Percentiles rank a stretch among this genome's conserved stretches.
Conservation (phyloP, 2,329 filamentous ascomycete genomes). For the Aspergillus costaricaensis region DNA sequence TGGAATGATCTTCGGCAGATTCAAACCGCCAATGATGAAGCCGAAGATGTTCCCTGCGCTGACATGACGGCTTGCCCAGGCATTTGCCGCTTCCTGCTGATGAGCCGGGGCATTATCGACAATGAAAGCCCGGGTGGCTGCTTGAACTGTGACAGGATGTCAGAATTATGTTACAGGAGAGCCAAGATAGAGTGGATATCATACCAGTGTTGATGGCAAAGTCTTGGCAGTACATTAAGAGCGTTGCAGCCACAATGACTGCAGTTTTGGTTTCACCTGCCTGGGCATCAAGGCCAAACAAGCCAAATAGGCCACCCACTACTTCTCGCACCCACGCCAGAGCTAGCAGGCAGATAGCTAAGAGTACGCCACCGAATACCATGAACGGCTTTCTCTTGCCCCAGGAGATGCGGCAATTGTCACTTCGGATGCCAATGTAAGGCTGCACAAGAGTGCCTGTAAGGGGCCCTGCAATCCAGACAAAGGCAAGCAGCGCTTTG, state of each 20-base stretch:
- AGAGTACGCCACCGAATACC: constrained; percentile 66
- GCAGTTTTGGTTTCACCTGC: constrained; percentile 61
- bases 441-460: constrained; percentile 77
- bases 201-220: constrained; percentile 90
- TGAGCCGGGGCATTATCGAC: constrained; percentile 89
- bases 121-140: constrained; percentile 84
- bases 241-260: constrained; percentile 75
- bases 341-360: constrained; percentile 65
- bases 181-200: constrained; percentile 21
- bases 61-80: constrained; percentile 84
- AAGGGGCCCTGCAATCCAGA: constrained; percentile 81
- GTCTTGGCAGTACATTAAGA: constrained; percentile 86
- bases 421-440: constrained; percentile 77
- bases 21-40: constrained; percentile 80
- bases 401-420: constrained; percentile 73
- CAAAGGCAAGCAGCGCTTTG: constrained; percentile 79
- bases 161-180: not conserved
- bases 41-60: constrained; percentile 88
- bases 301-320: constrained; percentile 64
- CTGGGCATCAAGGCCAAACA: constrained; percentile 69
- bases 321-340: constrained; percentile 74
- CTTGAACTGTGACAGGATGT: constrained; percentile 65
- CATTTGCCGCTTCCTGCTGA: constrained; percentile 89
- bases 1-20: constrained; percentile 71
- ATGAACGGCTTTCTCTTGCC: constrained; percentile 81